Evolutionary conservation across 163 green algal genomes (phyloP).

Genomic region (Prototheca cutis): DNA sequence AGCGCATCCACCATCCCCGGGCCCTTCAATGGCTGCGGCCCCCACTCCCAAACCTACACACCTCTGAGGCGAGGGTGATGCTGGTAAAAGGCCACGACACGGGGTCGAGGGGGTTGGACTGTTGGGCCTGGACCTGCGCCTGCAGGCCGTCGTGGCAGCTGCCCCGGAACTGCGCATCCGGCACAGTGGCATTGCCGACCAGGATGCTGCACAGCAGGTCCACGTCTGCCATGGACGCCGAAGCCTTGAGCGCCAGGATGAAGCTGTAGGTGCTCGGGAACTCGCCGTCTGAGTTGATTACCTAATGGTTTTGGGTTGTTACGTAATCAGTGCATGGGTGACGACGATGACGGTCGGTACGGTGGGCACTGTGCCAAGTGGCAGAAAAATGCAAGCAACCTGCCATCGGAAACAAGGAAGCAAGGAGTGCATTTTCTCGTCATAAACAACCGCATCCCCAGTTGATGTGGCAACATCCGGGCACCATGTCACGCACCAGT

Average conservation of each 20-base stretch:
- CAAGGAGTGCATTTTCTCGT: no score
- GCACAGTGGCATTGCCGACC: neutral
- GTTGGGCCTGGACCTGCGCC: neutral
- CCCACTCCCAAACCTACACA: constrained; percentile 1
- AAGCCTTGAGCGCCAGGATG: constrained; percentile 31
- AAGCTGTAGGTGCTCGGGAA: constrained; percentile 10
- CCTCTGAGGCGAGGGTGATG: constrained; percentile 1
- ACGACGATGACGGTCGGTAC: neutral
- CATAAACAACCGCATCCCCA: no score
- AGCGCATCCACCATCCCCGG: neutral
- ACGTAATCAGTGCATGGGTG: no score
- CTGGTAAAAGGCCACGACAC: constrained; percentile 13
- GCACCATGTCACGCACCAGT: neutral
- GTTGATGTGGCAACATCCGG: no score
- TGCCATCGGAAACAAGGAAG: neutral
- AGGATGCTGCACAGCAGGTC: neutral
- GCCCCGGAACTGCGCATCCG: neutral
- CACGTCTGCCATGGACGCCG: constrained; percentile 6
- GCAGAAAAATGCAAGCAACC: neutral
- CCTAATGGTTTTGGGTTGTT: no score
- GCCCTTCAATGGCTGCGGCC: neutral
- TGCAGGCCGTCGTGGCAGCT: neutral
- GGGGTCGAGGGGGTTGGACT: neutral
- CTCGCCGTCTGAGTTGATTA: no score
- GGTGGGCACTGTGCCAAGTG: neutral